These are phyloP conservation scores for Oenanthe sinensis DNA, from an alignment of 129 eudicot species.

Conservation along the genomic window DNA sequence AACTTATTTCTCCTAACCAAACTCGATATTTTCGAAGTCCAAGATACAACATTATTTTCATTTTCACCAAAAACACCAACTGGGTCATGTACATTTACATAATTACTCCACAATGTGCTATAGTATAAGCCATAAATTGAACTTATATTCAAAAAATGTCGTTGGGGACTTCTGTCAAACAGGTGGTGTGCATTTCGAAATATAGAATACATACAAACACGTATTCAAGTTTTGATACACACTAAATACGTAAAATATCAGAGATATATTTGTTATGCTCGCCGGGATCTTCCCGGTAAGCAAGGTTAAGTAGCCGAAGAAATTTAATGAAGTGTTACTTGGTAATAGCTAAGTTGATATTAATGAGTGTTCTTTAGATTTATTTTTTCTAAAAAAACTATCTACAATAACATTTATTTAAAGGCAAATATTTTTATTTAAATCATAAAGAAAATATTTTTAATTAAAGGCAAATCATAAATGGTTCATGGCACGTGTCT, in stretches of 20 bases:
- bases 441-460: too few relatives aligned
- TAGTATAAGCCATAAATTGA: neutral
- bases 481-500: too few relatives aligned
- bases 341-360: too few relatives aligned
- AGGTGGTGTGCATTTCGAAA: constrained; percentile 24
- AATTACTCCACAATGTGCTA: neutral
- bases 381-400: too few relatives aligned
- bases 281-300: neutral
- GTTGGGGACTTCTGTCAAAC: constrained; percentile 33
- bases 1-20: constrained; percentile 33
- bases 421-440: too few relatives aligned
- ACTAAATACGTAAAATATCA: neutral
- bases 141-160: constrained; percentile 2
- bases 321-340: neutral
- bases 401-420: too few relatives aligned
- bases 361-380: too few relatives aligned
- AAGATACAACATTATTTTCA: constrained; percentile 10
- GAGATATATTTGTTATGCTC: neutral
- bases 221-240: neutral
- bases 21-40: constrained; percentile 40
- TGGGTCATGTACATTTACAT: constrained; percentile 13
- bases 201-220: neutral
- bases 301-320: neutral
- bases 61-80: constrained; percentile 13
- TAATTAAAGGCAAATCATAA: too few relatives aligned